Conservation (phyloP, 225 moss, liverwort and hornwort genomes). For the Climacium dendroides region DNA sequence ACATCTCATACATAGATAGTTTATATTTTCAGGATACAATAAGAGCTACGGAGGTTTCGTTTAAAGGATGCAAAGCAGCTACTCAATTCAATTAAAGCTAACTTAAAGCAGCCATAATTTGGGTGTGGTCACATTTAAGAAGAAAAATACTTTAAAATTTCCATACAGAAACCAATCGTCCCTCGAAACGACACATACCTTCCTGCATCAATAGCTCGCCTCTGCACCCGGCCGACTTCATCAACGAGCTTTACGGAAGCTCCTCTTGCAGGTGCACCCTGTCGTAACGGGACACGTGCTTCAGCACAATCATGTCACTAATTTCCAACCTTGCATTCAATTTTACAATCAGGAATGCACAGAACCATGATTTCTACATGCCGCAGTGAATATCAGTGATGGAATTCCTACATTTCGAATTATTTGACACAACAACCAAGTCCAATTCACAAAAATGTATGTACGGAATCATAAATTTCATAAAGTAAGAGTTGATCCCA, state of each 20-base stretch:
- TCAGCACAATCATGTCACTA: background rate
- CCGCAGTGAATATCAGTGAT: background rate
- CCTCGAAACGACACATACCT: constrained; percentile 26
- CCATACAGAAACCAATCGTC: background rate
- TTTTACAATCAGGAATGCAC: background rate
- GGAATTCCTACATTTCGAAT: background rate
- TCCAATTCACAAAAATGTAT: background rate
- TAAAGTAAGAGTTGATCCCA: background rate
- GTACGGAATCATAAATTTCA: background rate
- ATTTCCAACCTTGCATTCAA: background rate
- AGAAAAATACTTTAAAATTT: background rate
- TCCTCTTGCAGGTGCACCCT: constrained; percentile 96
- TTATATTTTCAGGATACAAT: background rate
- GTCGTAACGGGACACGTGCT: background rate
- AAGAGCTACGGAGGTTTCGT: background rate
- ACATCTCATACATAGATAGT: background rate
- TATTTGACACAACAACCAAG: background rate
- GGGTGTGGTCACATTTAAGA: background rate
- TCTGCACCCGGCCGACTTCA: constrained; percentile 56
- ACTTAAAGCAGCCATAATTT: background rate
- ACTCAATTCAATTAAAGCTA: background rate
- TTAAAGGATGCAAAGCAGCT: background rate
- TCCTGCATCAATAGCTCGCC: constrained; percentile 92
- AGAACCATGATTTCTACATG: background rate
- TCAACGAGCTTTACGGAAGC: constrained; percentile 72